These are phyloP conservation scores for Claviceps sp. DNA, from an alignment of 2,329 filamentous ascomycete genomes.

Conservation along the genomic window DNA sequence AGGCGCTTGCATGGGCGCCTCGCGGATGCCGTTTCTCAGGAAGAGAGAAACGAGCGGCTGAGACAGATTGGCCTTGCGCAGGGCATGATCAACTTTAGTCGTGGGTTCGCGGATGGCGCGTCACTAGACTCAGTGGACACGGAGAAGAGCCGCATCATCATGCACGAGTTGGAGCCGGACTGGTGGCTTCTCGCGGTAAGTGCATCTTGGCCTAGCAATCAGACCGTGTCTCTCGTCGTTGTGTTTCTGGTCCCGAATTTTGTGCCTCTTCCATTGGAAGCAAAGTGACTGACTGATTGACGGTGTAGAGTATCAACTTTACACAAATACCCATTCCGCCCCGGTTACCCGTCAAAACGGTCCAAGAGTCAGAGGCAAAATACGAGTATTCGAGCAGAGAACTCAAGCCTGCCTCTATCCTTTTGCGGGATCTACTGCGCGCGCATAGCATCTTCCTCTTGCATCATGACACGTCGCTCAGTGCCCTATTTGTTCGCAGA, in stretches of 20 bases:
- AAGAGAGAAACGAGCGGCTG: slow-evolving; percentile 72
- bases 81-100: slow-evolving; percentile 88
- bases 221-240: background rate
- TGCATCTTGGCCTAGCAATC: slow-evolving; percentile 5
- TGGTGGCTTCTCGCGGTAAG: slow-evolving; percentile 94
- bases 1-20: slow-evolving; percentile 29
- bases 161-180: slow-evolving; percentile 74
- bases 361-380: slow-evolving; percentile 24
- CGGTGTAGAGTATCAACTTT: slow-evolving; percentile 48
- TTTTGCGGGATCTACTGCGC: slow-evolving; percentile 68
- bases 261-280: background rate
- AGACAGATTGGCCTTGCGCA: slow-evolving; percentile 92
- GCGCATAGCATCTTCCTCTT: slow-evolving; percentile 77
- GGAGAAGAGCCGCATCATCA: slow-evolving; percentile 69
- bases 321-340: slow-evolving; percentile 56
- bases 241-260: background rate
- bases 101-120: slow-evolving; percentile 67
- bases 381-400: slow-evolving; percentile 83
- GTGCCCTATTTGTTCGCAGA: slow-evolving; percentile 50
- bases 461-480: slow-evolving; percentile 69
- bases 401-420: slow-evolving; percentile 65
- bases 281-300: background rate
- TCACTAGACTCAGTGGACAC: slow-evolving; percentile 81
- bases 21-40: slow-evolving; percentile 33
- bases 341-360: slow-evolving; percentile 28